Conservation (phyloP, 768 basidiomycete genomes). For the Suillus alpinus region DNA sequence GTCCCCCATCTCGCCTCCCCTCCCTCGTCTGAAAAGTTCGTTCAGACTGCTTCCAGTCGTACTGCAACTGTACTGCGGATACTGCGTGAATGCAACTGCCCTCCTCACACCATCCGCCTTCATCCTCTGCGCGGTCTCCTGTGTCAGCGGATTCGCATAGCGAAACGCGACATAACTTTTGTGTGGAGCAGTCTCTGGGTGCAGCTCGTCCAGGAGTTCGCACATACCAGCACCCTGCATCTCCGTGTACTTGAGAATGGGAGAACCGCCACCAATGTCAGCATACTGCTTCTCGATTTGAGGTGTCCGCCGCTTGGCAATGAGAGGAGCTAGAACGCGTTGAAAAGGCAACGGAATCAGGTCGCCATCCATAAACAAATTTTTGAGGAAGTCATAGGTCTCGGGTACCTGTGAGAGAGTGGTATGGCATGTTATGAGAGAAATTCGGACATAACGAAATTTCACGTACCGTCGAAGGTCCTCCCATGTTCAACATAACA, state of each 20-base stretch:
- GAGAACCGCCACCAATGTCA: slow-evolving; percentile 95
- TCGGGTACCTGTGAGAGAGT: slow-evolving; percentile 66
- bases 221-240: slow-evolving; percentile 91
- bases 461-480: slow-evolving; percentile 78
- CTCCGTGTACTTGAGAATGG: slow-evolving; percentile 88
- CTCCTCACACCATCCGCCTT: slow-evolving; percentile 86
- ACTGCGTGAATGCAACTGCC: slow-evolving; percentile 96
- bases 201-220: slow-evolving; percentile 87
- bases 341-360: slow-evolving; percentile 96
- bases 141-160: slow-evolving; percentile 86
- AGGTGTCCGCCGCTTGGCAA: slow-evolving; percentile 87
- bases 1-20: slow-evolving; percentile 56
- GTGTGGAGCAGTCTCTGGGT: slow-evolving; percentile 90
- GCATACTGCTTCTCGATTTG: slow-evolving; percentile 92
- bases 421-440: background rate
- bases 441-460: slow-evolving; percentile 1
- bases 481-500: slow-evolving; percentile 99
- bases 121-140: slow-evolving; percentile 79
- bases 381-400: slow-evolving; percentile 89
- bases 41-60: slow-evolving; percentile 98
- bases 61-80: slow-evolving; percentile 97
- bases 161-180: slow-evolving; percentile 96
- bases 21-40: slow-evolving; percentile 74
- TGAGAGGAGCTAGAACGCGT: slow-evolving; percentile 78
- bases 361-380: slow-evolving; percentile 89